Evolutionary conservation across 768 basidiomycete genomes (phyloP).

Genomic region (Cyathus striatus): DNA sequence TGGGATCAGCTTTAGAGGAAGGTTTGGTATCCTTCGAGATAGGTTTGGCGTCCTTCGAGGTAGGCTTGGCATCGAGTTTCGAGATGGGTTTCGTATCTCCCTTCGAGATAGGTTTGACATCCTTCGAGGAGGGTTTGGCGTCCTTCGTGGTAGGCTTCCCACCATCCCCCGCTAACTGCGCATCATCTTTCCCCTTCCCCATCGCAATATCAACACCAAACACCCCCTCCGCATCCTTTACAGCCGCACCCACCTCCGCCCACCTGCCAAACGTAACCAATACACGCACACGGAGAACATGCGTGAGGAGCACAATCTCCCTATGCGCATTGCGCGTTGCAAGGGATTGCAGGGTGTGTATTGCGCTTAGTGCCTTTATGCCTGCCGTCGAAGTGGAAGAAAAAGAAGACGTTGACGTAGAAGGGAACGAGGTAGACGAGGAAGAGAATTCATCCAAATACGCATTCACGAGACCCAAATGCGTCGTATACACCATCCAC

Average conservation of each 20-base stretch:
- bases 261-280: conserved; percentile 52
- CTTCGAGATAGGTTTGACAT: neutral
- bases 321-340: conserved; percentile 25
- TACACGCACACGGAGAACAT: conserved; percentile 52
- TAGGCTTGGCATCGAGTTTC: conserved; percentile 3
- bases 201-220: too few species aligned
- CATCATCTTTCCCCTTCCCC: conserved; percentile 25
- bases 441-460: conserved; percentile 18
- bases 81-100: neutral
- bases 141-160: neutral
- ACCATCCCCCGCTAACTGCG: neutral
- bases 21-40: too few species aligned
- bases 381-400: conserved; percentile 9
- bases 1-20: neutral
- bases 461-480: conserved; percentile 52
- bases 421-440: too few species aligned
- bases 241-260: conserved; percentile 42
- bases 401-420: too few species aligned
- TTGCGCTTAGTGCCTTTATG: conserved; percentile 21
- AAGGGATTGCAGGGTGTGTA: conserved; percentile 26
- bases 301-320: conserved; percentile 42
- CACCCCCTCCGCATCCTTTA: conserved; percentile 45
- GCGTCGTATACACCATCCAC: conserved; percentile 46
- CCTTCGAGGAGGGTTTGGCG: too few species aligned
- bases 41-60: too few species aligned